A percentile compares a stretch with the other conserved stretches of the same genome.
These are phyloP conservation scores for Aspergillus eucalypticola DNA, from an alignment of 2,329 filamentous ascomycete genomes.

Conservation along the genomic window DNA sequence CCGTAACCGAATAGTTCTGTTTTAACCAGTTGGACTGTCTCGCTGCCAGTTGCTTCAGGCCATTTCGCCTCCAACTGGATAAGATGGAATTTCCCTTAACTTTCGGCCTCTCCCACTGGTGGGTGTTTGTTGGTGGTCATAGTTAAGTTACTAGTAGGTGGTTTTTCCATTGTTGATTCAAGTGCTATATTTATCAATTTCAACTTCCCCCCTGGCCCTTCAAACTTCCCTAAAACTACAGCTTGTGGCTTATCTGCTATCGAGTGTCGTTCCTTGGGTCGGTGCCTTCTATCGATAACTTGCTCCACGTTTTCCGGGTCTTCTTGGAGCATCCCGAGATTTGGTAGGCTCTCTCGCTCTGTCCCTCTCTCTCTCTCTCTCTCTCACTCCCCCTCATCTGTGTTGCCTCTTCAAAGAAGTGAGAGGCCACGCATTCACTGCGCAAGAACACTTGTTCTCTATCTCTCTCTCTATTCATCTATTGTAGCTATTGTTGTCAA, in stretches of 20 bases:
- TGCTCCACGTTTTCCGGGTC: background rate
- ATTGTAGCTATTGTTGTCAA: too few relatives aligned
- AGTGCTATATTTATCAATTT: background rate
- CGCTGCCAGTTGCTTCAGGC: too few relatives aligned
- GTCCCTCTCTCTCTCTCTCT: too few relatives aligned
- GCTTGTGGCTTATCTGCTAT: conserved; percentile 3
- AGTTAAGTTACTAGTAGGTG: too few relatives aligned
- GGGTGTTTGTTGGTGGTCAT: too few relatives aligned
- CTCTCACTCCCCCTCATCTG: background rate
- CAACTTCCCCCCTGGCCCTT: background rate
- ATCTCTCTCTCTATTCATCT: too few relatives aligned
- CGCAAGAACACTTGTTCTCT: too few relatives aligned
- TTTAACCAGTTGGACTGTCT: too few relatives aligned
- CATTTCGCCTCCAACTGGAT: too few relatives aligned
- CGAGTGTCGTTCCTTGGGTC: background rate
- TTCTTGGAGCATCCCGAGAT: background rate
- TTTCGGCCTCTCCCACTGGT: too few relatives aligned
- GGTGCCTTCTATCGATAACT: conserved; percentile 4
- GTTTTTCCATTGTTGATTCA: background rate
- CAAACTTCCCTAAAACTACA: background rate
- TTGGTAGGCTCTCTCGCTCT: background rate
- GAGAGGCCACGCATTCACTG: background rate
- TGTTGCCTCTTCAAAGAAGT: background rate
- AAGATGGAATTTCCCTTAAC: too few relatives aligned
- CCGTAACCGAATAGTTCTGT: too few relatives aligned